Percentiles rank a stretch among this genome's conserved stretches.
phyloP scores from a whole-genome alignment of 2,329 filamentous ascomycete genomes.

The Apiospora hydei region DNA sequence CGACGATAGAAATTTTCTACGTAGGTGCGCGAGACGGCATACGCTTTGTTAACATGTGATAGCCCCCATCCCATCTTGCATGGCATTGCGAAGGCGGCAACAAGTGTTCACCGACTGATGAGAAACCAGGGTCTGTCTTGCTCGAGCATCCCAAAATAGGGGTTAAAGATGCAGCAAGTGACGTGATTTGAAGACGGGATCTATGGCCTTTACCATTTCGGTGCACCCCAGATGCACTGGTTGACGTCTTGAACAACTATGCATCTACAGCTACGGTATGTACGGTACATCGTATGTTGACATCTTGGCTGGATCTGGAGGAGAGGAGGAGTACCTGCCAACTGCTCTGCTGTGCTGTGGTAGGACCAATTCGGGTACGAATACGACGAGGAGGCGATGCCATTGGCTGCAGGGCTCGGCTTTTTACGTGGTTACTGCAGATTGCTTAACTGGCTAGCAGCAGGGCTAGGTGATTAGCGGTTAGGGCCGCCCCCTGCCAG shows the following conservation, averaged over 20 bases:
- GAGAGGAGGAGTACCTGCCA: not conserved
- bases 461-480: not conserved
- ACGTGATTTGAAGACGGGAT: too few species aligned
- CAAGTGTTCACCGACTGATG: not conserved
- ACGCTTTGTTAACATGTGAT: not conserved
- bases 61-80: not conserved
- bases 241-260: too few species aligned
- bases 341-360: not conserved
- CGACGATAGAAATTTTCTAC: too few species aligned
- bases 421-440: not conserved
- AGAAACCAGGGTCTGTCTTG: not conserved
- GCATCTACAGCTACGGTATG: not conserved
- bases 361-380: slow-evolving; percentile 13
- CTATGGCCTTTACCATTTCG: too few species aligned
- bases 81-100: not conserved
- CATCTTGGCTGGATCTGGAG: not conserved
- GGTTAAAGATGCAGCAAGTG: not conserved
- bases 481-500: not conserved
- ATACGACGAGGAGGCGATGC: not conserved
- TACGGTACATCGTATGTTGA: not conserved
- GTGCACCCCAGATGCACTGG: too few species aligned
- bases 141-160: not conserved
- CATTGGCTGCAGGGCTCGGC: not conserved
- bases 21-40: not conserved
- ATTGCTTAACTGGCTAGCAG: not conserved